These are phyloP conservation scores for Stagonosporopsis rhizophila DNA, from an alignment of 2,329 filamentous ascomycete species.

Conservation along the genomic window DNA sequence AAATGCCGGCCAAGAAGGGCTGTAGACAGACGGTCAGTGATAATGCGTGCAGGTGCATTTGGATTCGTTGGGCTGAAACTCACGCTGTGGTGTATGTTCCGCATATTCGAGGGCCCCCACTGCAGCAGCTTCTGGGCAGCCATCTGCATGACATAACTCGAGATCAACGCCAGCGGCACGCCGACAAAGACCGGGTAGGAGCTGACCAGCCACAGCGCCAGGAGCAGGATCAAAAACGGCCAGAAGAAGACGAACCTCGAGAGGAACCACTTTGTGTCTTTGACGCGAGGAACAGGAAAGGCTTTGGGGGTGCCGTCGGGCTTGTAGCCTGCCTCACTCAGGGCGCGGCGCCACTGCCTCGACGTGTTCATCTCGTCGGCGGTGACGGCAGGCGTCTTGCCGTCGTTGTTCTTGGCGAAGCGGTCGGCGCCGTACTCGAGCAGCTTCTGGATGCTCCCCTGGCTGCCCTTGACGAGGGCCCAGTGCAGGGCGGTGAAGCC, in stretches of 20 bases:
- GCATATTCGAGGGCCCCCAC: conserved; percentile 87
- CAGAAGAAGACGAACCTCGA: conserved; percentile 88
- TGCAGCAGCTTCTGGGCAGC: conserved; percentile 77
- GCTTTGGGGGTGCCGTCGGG: conserved; percentile 75
- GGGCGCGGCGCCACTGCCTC: conserved; percentile 79
- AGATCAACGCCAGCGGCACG: conserved; percentile 72
- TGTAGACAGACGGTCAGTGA: conserved; percentile 45
- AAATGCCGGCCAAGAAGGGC: conserved; percentile 94
- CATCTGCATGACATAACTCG: conserved; percentile 77
- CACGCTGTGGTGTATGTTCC: conserved; percentile 87
- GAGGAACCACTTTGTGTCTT: conserved; percentile 79
- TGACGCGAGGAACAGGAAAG: conserved; percentile 77
- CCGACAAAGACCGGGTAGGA: conserved; percentile 76
- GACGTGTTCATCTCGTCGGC: conserved; percentile 90
- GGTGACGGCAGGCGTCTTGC: conserved; percentile 87
- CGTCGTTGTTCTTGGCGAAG: conserved; percentile 85
- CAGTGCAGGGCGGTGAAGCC: conserved; percentile 96
- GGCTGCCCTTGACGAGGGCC: conserved; percentile 92
- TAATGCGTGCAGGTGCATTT: background rate
- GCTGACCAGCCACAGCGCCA: conserved; percentile 74
- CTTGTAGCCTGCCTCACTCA: conserved; percentile 85
- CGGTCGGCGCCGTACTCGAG: conserved; percentile 95
- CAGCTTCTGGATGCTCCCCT: conserved; percentile 88
- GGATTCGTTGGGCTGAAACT: conserved; percentile 43
- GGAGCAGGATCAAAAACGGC: conserved; percentile 79